Percentiles rank a stretch among this genome's conserved stretches.
Evolutionary conservation across 345 rosid genomes (phyloP).

Genomic region (Cardamine resedifolia): DNA sequence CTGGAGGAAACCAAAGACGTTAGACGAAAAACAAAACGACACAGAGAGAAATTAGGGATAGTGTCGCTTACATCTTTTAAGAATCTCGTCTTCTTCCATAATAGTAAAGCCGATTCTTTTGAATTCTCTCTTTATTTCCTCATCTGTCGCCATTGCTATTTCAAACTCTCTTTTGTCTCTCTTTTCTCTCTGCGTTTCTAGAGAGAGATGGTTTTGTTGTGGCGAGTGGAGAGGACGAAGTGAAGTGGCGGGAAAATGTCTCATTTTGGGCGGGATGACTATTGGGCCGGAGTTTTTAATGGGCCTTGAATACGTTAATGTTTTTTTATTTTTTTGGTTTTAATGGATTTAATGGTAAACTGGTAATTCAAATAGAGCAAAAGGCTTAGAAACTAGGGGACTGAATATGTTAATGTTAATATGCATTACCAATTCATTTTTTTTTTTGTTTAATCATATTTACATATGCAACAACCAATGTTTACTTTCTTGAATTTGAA

Average conservation of each 20-base stretch:
- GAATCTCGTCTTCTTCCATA: constrained; percentile 63
- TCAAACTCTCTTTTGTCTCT: constrained; percentile 18
- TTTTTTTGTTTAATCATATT: too few relatives aligned
- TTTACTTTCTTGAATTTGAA: too few relatives aligned
- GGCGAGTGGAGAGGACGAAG: constrained; percentile 20
- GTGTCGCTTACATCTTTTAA: constrained; percentile 54
- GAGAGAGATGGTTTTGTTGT: constrained; percentile 9
- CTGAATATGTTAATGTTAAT: background rate
- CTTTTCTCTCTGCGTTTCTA: constrained; percentile 41
- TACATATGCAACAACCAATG: background rate
- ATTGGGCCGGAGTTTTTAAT: background rate
- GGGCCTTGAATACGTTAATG: too few relatives aligned
- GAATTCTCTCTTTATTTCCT: constrained; percentile 70
- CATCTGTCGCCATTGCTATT: constrained; percentile 53
- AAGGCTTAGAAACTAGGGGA: too few relatives aligned
- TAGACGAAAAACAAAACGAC: background rate
- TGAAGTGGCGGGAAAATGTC: constrained; percentile 60
- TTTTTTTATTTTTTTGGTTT: too few relatives aligned
- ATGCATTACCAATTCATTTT: background rate
- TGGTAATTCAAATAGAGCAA: too few relatives aligned
- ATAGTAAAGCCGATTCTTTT: constrained; percentile 55
- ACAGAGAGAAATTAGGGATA: constrained; percentile 3
- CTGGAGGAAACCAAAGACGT: constrained; percentile 35
- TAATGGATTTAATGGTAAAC: too few relatives aligned
- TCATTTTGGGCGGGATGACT: constrained; percentile 32